A percentile compares a stretch with the other conserved stretches of the same genome.
Evolutionary conservation across 257 asterid genomes (phyloP).

Genomic region (Rehmannia glutinosa): DNA sequence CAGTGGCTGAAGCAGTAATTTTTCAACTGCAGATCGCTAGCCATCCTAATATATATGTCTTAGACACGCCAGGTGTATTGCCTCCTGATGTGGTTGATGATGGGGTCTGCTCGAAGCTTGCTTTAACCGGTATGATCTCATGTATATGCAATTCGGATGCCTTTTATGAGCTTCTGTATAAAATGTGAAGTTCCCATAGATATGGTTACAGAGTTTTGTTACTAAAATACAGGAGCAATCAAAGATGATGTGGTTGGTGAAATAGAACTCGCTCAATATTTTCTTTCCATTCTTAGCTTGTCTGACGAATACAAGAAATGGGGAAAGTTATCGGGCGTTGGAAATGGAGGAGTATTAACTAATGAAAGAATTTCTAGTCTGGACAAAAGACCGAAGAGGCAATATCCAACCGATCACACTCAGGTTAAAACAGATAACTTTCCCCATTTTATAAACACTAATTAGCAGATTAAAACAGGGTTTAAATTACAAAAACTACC

Average conservation of each 20-base stretch:
- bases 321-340: slow-evolving; percentile 43
- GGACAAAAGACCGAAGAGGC: slow-evolving; percentile 40
- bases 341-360: slow-evolving; percentile 14
- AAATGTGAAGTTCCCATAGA: not conserved
- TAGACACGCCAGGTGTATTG: slow-evolving; percentile 84
- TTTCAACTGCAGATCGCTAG: slow-evolving; percentile 69
- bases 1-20: not conserved
- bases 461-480: not conserved
- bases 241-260: slow-evolving; percentile 57
- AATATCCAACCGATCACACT: slow-evolving; percentile 69
- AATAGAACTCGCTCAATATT: slow-evolving; percentile 53
- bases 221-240: slow-evolving; percentile 54
- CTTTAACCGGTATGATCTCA: slow-evolving; percentile 61
- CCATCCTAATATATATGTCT: slow-evolving; percentile 72
- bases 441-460: too few relatives aligned
- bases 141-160: not conserved
- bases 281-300: slow-evolving; percentile 56
- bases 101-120: slow-evolving; percentile 66
- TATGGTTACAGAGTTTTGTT: not conserved
- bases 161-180: not conserved
- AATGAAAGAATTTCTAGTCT: slow-evolving; percentile 17
- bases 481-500: not conserved
- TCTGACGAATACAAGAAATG: slow-evolving; percentile 74
- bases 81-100: slow-evolving; percentile 54
- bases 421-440: too few relatives aligned